These are phyloP conservation scores for Colletotrichum lindemuthianum DNA, from an alignment of 2,329 filamentous ascomycete species.

Conservation along the genomic window DNA sequence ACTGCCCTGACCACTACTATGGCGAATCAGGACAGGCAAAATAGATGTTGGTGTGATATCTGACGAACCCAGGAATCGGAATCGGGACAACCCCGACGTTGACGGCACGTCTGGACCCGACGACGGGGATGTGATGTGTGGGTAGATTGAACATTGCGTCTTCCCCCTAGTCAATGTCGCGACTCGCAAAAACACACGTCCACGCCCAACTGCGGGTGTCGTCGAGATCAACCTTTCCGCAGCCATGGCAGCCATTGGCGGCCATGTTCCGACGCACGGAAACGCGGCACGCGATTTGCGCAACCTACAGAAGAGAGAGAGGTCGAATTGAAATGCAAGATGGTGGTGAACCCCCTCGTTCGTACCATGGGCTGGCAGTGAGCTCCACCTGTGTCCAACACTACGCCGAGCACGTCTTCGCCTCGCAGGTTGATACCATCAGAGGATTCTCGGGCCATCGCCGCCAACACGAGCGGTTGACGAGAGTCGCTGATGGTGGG, in stretches of 20 bases:
- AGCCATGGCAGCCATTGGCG: not conserved
- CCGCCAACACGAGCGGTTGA: not conserved
- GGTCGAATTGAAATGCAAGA: not conserved
- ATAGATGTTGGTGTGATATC: too few species aligned
- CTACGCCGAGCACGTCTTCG: slow-evolving; percentile 25
- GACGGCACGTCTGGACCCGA: too few species aligned
- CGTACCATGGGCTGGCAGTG: not conserved
- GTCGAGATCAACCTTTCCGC: not conserved
- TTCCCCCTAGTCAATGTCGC: slow-evolving; percentile 28
- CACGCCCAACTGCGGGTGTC: not conserved
- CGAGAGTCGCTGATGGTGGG: too few species aligned
- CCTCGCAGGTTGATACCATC: slow-evolving; percentile 20
- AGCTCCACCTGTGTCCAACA: not conserved
- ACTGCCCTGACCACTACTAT: too few species aligned
- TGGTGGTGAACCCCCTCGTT: not conserved
- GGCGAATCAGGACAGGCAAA: too few species aligned
- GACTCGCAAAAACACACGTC: not conserved
- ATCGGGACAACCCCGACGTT: too few species aligned
- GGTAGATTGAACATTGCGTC: slow-evolving; percentile 5
- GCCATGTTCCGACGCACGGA: slow-evolving; percentile 2
- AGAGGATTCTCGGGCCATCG: slow-evolving; percentile 4
- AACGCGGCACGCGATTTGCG: not conserved
- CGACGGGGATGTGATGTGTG: too few species aligned
- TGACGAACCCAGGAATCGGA: too few species aligned
- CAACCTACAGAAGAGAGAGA: not conserved